Evolutionary conservation across 345 rosid genomes (phyloP).

Genomic region (Chamaenerion angustifolium): DNA sequence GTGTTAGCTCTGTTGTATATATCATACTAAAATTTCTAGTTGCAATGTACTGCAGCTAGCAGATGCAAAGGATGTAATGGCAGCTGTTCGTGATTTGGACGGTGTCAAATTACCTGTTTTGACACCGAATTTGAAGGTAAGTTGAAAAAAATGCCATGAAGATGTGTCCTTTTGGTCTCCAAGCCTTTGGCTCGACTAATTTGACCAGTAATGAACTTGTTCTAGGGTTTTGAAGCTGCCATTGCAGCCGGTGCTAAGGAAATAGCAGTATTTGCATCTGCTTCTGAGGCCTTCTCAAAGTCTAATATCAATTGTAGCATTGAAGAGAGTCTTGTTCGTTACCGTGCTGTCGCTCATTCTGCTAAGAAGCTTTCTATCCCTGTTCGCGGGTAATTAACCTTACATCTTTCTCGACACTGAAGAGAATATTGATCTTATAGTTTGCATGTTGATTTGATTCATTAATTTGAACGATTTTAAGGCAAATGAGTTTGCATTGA

Average conservation of each 20-base stretch:
- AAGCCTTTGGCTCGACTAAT: background rate
- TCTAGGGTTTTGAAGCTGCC: slow-evolving; percentile 65
- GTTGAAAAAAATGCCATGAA: slow-evolving; percentile 2
- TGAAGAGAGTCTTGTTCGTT: slow-evolving; percentile 61
- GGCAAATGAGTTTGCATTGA: background rate
- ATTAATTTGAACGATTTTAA: background rate
- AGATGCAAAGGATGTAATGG: slow-evolving; percentile 68
- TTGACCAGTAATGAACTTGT: slow-evolving; percentile 5
- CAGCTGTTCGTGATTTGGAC: slow-evolving; percentile 27
- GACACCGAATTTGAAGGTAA: slow-evolving; percentile 61
- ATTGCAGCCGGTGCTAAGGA: slow-evolving; percentile 71
- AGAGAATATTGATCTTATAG: slow-evolving; percentile 29
- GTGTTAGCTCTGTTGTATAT: too few species aligned
- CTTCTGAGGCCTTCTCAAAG: slow-evolving; percentile 68
- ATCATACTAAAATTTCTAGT: background rate
- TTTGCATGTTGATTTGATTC: background rate
- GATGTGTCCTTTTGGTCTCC: too few species aligned
- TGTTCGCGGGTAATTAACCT: slow-evolving; percentile 48
- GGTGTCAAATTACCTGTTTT: slow-evolving; percentile 48
- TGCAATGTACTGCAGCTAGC: slow-evolving; percentile 29
- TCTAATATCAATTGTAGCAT: slow-evolving; percentile 68
- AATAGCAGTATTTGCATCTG: slow-evolving; percentile 69
- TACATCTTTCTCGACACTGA: background rate
- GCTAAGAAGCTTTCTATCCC: slow-evolving; percentile 48
- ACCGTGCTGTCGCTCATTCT: slow-evolving; percentile 38